Evolutionary conservation across 179 eudicot species (phyloP), one percentile per base, ranked within the genome.

Genomic region (Amaranthus tricolor): DNA sequence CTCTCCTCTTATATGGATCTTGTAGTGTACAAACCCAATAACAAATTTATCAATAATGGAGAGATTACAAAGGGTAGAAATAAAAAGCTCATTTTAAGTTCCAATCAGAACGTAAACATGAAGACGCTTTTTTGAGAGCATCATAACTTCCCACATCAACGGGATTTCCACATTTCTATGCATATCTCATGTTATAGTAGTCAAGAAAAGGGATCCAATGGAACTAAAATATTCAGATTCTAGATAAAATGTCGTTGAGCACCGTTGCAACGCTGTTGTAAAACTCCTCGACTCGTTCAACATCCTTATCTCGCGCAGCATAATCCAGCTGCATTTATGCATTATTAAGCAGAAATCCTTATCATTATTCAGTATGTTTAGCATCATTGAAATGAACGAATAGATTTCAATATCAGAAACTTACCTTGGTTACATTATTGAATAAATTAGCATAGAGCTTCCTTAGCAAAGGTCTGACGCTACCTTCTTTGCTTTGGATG

Each of bases 231-330:
- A 0, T 16, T 68, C n/a, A 74, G 72, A 89, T 58, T 74, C 67
- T 83, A 44, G 95, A 82, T 62, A 92, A 85, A 75, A 92, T 80
- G 44, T 84, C 85, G 40, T 80, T 55, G 12, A 92, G 89, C 21
- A 84, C 78, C 31, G 74, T 67, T 59, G 85, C 87, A 21, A 93
- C 74, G 40, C 76, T 77, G 51, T 82, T 72, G 40, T 88, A 90
- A 66, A 66, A 86, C 64, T 83, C 87, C 84, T 78, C 40, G 43
- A 84, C 91, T 57, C 79, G 82, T 40, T 67, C 65, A 71, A 73
- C 70, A 80, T 93, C 90, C 85, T 84, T 74, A 70, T 86, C 97
- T 78, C 96, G 82, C 2, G 92, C 96, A 7, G 92, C 96, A 77
- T 83, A 93, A 85, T 91, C 94, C 79, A 84, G 75, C 87, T 84